These are phyloP conservation scores for Phytophthora parvispora DNA, from an alignment of 352 stramenopile species.

Conservation along the genomic window DNA sequence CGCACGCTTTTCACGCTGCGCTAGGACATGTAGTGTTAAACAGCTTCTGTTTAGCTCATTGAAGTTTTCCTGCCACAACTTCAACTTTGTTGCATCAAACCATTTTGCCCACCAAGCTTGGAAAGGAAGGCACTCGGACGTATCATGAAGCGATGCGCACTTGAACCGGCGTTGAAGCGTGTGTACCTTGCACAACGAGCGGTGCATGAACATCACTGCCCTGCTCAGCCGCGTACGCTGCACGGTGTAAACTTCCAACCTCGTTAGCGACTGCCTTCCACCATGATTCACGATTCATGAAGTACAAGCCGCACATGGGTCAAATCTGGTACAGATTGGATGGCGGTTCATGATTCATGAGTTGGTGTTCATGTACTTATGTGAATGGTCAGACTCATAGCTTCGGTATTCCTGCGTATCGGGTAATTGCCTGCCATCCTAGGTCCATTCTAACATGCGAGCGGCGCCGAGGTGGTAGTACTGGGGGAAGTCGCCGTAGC, in stretches of 20 bases:
- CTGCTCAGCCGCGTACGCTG: background rate
- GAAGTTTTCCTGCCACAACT: slow-evolving; percentile 26
- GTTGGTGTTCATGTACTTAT: background rate
- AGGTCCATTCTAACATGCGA: slow-evolving; percentile 16
- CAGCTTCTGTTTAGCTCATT: slow-evolving; percentile 8
- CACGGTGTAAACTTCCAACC: background rate
- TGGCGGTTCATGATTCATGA: background rate
- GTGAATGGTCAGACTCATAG: background rate
- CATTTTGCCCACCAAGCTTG: slow-evolving; percentile 14
- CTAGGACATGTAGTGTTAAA: slow-evolving; percentile 19
- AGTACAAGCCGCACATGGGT: background rate
- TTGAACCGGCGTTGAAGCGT: slow-evolving; percentile 1
- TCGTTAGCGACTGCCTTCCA: background rate
- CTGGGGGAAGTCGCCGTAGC: too few species aligned
- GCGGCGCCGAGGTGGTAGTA: slow-evolving; percentile 4
- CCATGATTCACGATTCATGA: too few species aligned
- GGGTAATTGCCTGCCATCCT: background rate
- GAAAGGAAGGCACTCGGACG: background rate
- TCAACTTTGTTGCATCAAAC: slow-evolving; percentile 31
- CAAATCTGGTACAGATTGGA: background rate
- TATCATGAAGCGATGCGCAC: slow-evolving; percentile 10
- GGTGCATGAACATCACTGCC: slow-evolving; percentile 21
- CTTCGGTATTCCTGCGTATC: background rate
- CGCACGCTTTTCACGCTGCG: background rate
- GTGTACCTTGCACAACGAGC: slow-evolving; percentile 13